Evolutionary conservation across 306 rosid genomes (phyloP), one percentile per base, ranked within the genome.

Genomic region (Phaseolus lunatus): DNA sequence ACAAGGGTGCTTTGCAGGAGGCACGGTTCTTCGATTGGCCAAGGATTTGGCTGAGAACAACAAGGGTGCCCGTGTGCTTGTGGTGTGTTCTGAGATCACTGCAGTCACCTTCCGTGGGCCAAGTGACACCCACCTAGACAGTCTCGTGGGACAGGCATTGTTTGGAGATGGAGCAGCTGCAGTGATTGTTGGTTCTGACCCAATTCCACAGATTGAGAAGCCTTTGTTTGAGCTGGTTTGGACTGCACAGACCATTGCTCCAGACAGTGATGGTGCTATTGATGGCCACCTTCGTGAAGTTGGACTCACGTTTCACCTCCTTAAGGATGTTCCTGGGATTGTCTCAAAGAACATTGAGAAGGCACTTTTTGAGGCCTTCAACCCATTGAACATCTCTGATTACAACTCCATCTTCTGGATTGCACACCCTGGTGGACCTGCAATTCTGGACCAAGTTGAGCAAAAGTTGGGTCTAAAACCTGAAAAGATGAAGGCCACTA

Each of bases 181-280:
- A 0, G 9, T 88, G 1, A 89, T 91, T 2, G 67, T 89, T 56
- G 94, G 94, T 1, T 65, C 93, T 0, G 93, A 91, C 29, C 93
- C 92, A 0, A 0, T 89, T 0, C 90, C 87, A 0, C 86, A 77
- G 22, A 74, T 88, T 0, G 92, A 88, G 79, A 89, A 79, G 57
- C 92, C 94, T 2, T 16, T 89, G 1, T 89, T 85, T 41, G 90
- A 89, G 41, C 5, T 89, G 1, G 85, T 88, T 23, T 91, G 92
- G 1, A 86, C 92, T 3, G 86, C 88, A 41, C 92, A 89, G 78
- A 88, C 92, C 0, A 85, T 91, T 29, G 88, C 89, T 13, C 94
- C 92, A 0, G 84, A 88, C 0, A 91, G 92, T 44, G 97, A 89
- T 0, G 94, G 97, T 1, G 81, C 81, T 2, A 76, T 82, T 16